A percentile compares a stretch with the other conserved stretches of the same genome.
Conservation (phyloP, 768 basidiomycete genomes). For the Suillus luteus region DNA sequence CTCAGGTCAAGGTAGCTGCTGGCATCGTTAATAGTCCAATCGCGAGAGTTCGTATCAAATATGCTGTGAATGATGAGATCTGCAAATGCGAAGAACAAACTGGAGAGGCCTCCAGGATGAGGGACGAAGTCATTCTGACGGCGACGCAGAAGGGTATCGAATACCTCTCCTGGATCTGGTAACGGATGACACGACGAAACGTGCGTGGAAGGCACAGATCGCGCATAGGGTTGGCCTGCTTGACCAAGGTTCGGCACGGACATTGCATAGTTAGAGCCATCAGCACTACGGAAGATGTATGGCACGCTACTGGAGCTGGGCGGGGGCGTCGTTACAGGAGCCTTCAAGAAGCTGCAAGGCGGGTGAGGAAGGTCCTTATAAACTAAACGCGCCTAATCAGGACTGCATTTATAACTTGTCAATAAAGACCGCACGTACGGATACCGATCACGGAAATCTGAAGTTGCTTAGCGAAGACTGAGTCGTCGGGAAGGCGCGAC, state of each 20-base stretch:
- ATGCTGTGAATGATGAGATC: slow-evolving; percentile 73
- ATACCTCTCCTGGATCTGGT: slow-evolving; percentile 68
- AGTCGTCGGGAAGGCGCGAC: slow-evolving; percentile 48
- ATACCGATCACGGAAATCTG: slow-evolving; percentile 55
- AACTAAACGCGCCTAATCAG: slow-evolving; percentile 41
- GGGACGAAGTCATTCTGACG: slow-evolving; percentile 38
- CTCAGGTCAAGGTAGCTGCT: slow-evolving; percentile 80
- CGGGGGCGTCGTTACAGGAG: neutral
- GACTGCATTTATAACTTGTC: neutral
- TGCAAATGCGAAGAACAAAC: slow-evolving; percentile 79
- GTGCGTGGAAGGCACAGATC: slow-evolving; percentile 56
- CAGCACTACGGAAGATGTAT: slow-evolving; percentile 58
- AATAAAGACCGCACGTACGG: slow-evolving; percentile 45
- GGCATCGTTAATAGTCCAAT: slow-evolving; percentile 58
- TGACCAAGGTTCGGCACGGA: slow-evolving; percentile 55
- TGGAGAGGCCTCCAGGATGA: slow-evolving; percentile 72
- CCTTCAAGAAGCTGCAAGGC: slow-evolving; percentile 36
- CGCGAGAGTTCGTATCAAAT: slow-evolving; percentile 56
- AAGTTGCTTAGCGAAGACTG: slow-evolving; percentile 34
- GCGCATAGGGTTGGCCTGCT: slow-evolving; percentile 67
- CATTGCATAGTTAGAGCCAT: slow-evolving; percentile 64
- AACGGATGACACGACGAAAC: slow-evolving; percentile 46
- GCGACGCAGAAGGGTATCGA: slow-evolving; percentile 64
- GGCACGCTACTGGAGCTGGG: slow-evolving; percentile 26
- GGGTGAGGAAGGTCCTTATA: slow-evolving; percentile 84